Conservation (phyloP, 2,329 filamentous ascomycete species). For the Sporothrix luriei region DNA sequence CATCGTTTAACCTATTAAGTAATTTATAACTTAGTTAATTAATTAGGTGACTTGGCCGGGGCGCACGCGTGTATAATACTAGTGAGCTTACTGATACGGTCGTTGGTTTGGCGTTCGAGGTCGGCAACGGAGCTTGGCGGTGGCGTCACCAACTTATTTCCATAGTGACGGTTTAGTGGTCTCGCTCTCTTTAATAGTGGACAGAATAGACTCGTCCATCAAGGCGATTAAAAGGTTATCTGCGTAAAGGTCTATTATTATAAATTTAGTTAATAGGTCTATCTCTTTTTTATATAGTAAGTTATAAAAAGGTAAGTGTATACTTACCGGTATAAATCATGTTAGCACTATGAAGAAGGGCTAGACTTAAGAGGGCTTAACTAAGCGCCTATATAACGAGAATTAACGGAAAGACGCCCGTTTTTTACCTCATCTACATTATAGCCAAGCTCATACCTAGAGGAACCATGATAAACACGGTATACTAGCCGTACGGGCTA, state of each 20-base stretch:
- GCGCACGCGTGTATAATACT: too few species aligned
- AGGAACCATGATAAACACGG: slow-evolving; percentile 1
- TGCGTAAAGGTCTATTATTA: background rate
- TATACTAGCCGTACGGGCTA: slow-evolving; percentile 7
- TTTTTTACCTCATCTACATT: background rate
- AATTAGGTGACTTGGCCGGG: too few species aligned
- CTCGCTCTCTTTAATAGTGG: background rate
- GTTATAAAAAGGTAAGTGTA: too few species aligned
- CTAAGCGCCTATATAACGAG: background rate
- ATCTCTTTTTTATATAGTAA: too few species aligned
- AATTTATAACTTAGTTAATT: too few species aligned
- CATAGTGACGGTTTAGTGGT: background rate
- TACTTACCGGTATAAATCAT: background rate
- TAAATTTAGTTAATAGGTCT: too few species aligned
- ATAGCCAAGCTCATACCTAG: slow-evolving; percentile 10
- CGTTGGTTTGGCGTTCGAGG: too few species aligned
- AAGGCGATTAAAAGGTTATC: slow-evolving; percentile 14
- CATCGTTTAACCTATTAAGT: too few species aligned
- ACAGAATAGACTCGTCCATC: background rate
- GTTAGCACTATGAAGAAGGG: background rate
- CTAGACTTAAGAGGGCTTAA: background rate
- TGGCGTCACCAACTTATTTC: slow-evolving; percentile 16
- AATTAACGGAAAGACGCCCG: background rate
- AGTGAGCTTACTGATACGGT: too few species aligned
- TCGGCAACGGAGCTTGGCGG: too few species aligned